Percentiles rank a stretch among this genome's conserved stretches.
Conservation (phyloP, 345 rosid species). For the Microcos paniculata region DNA sequence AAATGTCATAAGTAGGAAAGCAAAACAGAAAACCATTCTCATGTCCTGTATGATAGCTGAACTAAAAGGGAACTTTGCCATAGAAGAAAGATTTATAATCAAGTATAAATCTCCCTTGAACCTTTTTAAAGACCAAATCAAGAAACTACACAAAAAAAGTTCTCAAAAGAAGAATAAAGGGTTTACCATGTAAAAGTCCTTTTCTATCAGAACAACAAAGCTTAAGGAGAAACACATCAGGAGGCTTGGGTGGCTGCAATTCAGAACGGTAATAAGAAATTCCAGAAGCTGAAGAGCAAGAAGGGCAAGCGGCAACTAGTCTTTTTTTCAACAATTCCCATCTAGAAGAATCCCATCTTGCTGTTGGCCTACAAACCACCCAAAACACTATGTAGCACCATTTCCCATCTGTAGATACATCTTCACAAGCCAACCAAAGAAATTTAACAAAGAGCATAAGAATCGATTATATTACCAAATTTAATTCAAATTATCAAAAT, state of each 20-base stretch:
- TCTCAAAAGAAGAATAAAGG: neutral
- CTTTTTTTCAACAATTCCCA: constrained; percentile 88
- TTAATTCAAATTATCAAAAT: neutral
- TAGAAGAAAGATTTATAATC: neutral
- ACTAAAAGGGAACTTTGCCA: neutral
- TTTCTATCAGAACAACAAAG: constrained; percentile 70
- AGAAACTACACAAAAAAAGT: neutral
- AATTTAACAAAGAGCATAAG: neutral
- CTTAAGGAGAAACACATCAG: constrained; percentile 81
- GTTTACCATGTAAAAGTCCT: constrained; percentile 82
- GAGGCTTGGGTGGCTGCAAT: constrained; percentile 51
- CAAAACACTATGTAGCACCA: constrained; percentile 95
- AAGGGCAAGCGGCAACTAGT: constrained; percentile 71
- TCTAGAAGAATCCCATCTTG: constrained; percentile 72
- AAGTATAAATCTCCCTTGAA: neutral
- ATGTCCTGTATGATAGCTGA: neutral
- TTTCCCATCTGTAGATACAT: constrained; percentile 90
- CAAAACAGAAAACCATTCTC: neutral
- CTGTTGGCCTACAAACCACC: constrained; percentile 67
- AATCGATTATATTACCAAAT: neutral
- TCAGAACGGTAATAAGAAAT: constrained; percentile 60
- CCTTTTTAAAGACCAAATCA: neutral
- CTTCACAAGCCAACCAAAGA: constrained; percentile 43
- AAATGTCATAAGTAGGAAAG: neutral
- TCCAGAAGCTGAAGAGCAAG: constrained; percentile 74